Conservation (phyloP, 805 yeast species). For the Scheffersomyces lignosus region DNA sequence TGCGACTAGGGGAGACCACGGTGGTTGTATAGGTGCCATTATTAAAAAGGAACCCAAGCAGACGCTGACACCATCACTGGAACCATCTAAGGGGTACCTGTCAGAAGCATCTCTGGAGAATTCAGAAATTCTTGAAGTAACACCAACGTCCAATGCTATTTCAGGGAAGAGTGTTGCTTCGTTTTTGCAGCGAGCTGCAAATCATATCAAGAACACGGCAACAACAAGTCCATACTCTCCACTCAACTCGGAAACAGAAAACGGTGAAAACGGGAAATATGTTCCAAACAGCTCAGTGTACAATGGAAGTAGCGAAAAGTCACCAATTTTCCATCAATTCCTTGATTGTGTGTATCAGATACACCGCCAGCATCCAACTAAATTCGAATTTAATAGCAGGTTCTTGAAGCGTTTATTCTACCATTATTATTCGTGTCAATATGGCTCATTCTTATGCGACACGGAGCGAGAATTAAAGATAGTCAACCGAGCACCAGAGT, state of each 20-base stretch:
- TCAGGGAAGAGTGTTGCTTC: slow-evolving; percentile 32
- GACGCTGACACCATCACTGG: slow-evolving; percentile 9
- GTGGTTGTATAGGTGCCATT: slow-evolving; percentile 49
- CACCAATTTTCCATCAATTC: slow-evolving; percentile 94
- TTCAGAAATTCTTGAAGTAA: slow-evolving; percentile 7
- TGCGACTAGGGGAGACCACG: slow-evolving; percentile 77
- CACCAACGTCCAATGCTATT: slow-evolving; percentile 11
- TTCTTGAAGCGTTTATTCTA: slow-evolving; percentile 81
- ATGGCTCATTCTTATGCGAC: slow-evolving; percentile 84
- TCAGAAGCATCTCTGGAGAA: slow-evolving; percentile 5
- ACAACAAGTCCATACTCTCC: slow-evolving; percentile 17
- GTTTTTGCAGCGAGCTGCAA: slow-evolving; percentile 42
- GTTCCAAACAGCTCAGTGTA: slow-evolving; percentile 33
- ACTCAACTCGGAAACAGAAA: slow-evolving; percentile 9
- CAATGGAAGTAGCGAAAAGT: slow-evolving; percentile 42
- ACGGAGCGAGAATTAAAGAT: slow-evolving; percentile 60
- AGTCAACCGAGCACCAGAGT: slow-evolving; percentile 33
- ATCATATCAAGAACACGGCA: slow-evolving; percentile 40
- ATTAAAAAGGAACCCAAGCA: slow-evolving; percentile 15
- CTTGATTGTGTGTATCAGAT: slow-evolving; percentile 87
- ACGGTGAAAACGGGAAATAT: slow-evolving; percentile 22
- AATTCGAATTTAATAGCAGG: slow-evolving; percentile 86
- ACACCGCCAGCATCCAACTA: slow-evolving; percentile 62
- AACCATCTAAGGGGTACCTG: background rate
- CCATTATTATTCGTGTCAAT: slow-evolving; percentile 91